Evolutionary conservation across 2,329 filamentous ascomycete species (phyloP), one percentile per base, ranked within the genome.

Genomic region (Fusarium temperatum): DNA sequence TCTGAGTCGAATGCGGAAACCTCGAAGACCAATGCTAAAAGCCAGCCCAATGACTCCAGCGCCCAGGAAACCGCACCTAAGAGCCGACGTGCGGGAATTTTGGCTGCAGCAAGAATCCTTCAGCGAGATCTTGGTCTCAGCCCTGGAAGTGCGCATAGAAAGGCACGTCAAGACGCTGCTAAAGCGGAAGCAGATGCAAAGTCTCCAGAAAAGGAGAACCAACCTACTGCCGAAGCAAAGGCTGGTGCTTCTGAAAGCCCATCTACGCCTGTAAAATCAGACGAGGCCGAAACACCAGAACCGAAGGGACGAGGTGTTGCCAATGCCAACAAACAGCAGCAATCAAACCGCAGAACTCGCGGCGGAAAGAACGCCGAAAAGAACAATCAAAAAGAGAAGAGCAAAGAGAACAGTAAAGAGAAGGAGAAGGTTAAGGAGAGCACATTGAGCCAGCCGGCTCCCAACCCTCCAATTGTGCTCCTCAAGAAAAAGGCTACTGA

Each of bases 51-150:
- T 48, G 78, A 81, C 41, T 42, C 77, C 12, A 73, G 67, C 50
- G 77, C 82, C 20, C 74, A 79, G 24, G 83, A 85, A 8, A 81
- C 66, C 32, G 73, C 79, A 3, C 84, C 86, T 5, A 91, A 90
- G 81, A 89, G 86, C 65, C 88, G 89, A 35, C 85, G 88, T 47
- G 87, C 87, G 11, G 89, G 87, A n/a, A 91, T 92, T 59, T 86
- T 89, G 36, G 89, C 89, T 14, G 90, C 91, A 17, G 90, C 90
- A 17, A 87, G 90, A 22, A 89, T 93, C 60, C 77, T 93, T 24
- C 90, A 92, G 79, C 88, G 91, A 39, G 91, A 93, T 70, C 84
- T 92, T 24, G 90, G 90, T 26, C 85, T 93, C 2, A 91, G 88
- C 66, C 89, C 89, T 17, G 89, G 89, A 42, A 89, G 88, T 75